Evolutionary conservation across 2,329 filamentous ascomycete species (phyloP), one percentile per base, ranked within the genome.

Genomic region (Curvularia lunata): DNA sequence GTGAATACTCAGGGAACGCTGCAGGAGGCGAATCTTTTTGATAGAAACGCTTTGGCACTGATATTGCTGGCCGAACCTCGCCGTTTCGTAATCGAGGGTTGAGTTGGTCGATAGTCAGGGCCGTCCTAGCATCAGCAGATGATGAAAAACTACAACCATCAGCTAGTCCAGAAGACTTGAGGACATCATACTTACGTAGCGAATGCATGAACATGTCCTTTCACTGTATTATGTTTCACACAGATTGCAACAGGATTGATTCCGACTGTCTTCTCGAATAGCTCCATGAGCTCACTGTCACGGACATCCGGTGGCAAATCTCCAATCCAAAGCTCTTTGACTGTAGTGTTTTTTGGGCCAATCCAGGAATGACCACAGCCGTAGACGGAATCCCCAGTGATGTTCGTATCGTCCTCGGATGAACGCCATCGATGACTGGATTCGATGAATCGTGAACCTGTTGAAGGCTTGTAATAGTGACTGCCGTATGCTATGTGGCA

Each of bases 321-420:
- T 21, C 57, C 59, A 12, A 76, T 59, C 48, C 64, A 71, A 6
- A 77, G 65, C 28, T 69, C 63, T 5, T 47, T 68, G 16, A 76
- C 72, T 9, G 48, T 62, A 13, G 62, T 38, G 42, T 74, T 74
- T 5, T 65, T 56, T 5, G 69, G 69, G 2, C 71, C 74, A 38
- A 77, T 76, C 66, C 68, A 75, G 5, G 58, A 51, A 18, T 68
- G 48, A 42, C 60, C 45, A 27, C 74, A 76, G 5, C 72, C 72
- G 48, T 42, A 49, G 8, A 61, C 45, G 9, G 30, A 30, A 37
- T 76, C 67, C 8, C 63, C 50, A 30, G 56, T 66, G 9, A 71
- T 64, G 1, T 25, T 52, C 4, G 48, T 55, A 50, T 74, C 67
- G 9, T 65, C 42, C 5, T 69, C 65, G 23, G 30, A 27, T 10